These are phyloP conservation scores for Bruguiera hainesii DNA, from an alignment of 441 rosid species.

Conservation along the genomic window DNA sequence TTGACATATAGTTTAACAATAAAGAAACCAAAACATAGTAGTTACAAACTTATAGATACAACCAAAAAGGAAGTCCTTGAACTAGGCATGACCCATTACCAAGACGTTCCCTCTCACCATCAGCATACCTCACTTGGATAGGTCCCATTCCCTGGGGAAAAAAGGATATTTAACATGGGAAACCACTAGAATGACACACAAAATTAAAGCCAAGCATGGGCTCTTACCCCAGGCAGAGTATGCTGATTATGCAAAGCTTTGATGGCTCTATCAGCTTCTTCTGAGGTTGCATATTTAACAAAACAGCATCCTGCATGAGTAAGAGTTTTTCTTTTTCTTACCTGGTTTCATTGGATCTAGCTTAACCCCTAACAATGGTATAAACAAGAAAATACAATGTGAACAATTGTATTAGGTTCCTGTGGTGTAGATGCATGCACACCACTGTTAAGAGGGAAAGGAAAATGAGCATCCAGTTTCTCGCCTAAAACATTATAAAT, in stretches of 20 bases:
- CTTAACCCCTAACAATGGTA: constrained; percentile 24
- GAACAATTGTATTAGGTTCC: too few relatives aligned
- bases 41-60: constrained; percentile 1
- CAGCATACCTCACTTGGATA: constrained; percentile 98
- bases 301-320: constrained; percentile 96
- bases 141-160: constrained; percentile 76
- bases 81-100: constrained; percentile 48
- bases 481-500: too few relatives aligned
- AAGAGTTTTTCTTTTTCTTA: constrained; percentile 28
- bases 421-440: too few relatives aligned
- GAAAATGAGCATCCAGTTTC: too few relatives aligned
- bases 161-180: constrained; percentile 22
- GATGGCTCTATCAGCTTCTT: constrained; percentile 96
- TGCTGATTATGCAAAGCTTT: constrained; percentile 92
- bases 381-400: constrained; percentile 16
- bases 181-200: constrained; percentile 12
- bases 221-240: constrained; percentile 92
- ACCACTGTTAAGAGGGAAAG: too few relatives aligned
- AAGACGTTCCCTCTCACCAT: constrained; percentile 97
- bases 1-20: too few relatives aligned
- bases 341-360: constrained; percentile 33
- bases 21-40: constrained; percentile 1
- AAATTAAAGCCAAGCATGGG: constrained; percentile 22
- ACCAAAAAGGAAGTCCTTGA: background rate
- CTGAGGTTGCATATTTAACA: constrained; percentile 87